Conservation (phyloP, 768 basidiomycete genomes). For the Amanita subjunquillea region DNA sequence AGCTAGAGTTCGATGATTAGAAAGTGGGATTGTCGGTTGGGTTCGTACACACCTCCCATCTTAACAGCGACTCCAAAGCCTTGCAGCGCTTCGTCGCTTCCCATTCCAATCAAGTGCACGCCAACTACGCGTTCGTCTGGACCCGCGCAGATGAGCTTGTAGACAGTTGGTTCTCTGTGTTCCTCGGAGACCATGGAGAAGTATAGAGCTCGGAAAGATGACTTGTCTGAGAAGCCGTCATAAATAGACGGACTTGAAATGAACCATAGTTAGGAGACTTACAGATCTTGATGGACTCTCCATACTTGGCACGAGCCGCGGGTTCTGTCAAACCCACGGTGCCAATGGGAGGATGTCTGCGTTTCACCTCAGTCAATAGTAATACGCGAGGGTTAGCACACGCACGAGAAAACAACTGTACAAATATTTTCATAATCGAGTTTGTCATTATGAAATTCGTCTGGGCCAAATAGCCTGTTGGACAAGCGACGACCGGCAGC, state of each 20-base stretch:
- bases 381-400: slow-evolving; percentile 10
- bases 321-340: slow-evolving; percentile 93
- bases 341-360: slow-evolving; percentile 89
- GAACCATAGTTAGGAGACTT: slow-evolving; percentile 19
- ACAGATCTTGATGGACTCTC: slow-evolving; percentile 89
- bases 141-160: slow-evolving; percentile 84
- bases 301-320: slow-evolving; percentile 81
- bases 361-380: not conserved
- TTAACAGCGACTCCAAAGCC: slow-evolving; percentile 97
- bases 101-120: slow-evolving; percentile 83
- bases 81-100: slow-evolving; percentile 92
- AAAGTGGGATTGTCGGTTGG: slow-evolving; percentile 7
- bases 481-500: slow-evolving; percentile 86
- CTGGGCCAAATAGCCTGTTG: slow-evolving; percentile 85
- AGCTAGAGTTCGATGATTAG: slow-evolving; percentile 25
- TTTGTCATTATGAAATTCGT: slow-evolving; percentile 80
- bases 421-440: slow-evolving; percentile 85
- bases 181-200: slow-evolving; percentile 83
- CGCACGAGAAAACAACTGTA: slow-evolving; percentile 94
- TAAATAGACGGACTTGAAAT: not conserved
- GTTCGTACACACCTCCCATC: slow-evolving; percentile 56
- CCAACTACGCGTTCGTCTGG: slow-evolving; percentile 95
- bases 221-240: slow-evolving; percentile 46
- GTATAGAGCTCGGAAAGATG: slow-evolving; percentile 76
- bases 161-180: slow-evolving; percentile 91